phyloP scores from a whole-genome alignment of 2,329 filamentous ascomycete genomes.

The Stromatinia cepivora region DNA sequence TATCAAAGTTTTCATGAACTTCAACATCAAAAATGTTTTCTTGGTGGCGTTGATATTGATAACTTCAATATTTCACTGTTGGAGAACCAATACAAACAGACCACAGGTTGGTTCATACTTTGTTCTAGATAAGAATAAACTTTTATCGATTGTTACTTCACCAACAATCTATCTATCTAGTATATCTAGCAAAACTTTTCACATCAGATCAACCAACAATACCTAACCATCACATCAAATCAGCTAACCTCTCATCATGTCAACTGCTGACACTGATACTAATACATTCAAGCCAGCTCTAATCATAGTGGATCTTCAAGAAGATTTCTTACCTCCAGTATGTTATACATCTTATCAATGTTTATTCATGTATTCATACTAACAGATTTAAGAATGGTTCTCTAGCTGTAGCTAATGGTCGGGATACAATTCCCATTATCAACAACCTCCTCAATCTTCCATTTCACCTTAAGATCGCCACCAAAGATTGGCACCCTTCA shows the following conservation, averaged over 20 bases:
- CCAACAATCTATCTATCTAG: neutral
- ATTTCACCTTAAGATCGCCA: conserved; percentile 75
- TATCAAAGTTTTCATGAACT: neutral
- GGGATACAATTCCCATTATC: conserved; percentile 67
- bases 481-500: conserved; percentile 86
- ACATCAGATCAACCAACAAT: neutral
- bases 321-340: conserved; percentile 93
- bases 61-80: neutral
- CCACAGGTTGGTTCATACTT: conserved; percentile 9
- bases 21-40: neutral
- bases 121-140: neutral
- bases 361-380: neutral
- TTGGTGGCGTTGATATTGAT: neutral
- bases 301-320: conserved; percentile 83
- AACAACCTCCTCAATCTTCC: conserved; percentile 73
- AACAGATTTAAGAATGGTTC: conserved; percentile 64
- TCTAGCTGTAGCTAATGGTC: conserved; percentile 76
- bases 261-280: neutral
- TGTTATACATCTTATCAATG: conserved; percentile 41
- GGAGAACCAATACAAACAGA: neutral
- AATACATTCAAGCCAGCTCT: conserved; percentile 53
- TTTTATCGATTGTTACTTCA: conserved; percentile 7
- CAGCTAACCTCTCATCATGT: conserved; percentile 16
- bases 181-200: neutral
- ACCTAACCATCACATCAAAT: neutral